phyloP scores from a whole-genome alignment of 2,329 filamentous ascomycete genomes.

The Exophiala oligosperma region DNA sequence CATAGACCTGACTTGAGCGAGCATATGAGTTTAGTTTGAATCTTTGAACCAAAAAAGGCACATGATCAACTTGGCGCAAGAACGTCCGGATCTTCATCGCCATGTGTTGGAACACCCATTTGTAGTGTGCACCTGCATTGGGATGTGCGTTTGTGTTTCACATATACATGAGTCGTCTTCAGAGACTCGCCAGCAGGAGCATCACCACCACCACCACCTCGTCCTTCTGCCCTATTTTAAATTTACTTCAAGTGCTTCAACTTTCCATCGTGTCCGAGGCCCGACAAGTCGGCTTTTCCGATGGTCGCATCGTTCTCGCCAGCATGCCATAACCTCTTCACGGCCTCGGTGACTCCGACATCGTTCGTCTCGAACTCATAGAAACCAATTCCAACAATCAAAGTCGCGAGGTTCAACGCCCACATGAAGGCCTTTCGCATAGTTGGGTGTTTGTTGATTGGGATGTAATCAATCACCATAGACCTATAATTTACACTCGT shows the following conservation, averaged over 20 bases:
- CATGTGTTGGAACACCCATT: neutral
- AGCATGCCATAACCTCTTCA: conserved; percentile 88
- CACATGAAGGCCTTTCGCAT: conserved; percentile 69
- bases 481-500: conserved; percentile 44
- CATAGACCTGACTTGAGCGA: too few relatives aligned
- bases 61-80: too few relatives aligned
- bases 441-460: conserved; percentile 67
- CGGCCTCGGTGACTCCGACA: conserved; percentile 85
- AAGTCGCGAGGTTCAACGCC: conserved; percentile 75
- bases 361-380: conserved; percentile 99
- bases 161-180: neutral
- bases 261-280: conserved; percentile 25
- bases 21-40: too few relatives aligned
- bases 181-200: neutral
- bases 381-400: conserved; percentile 79
- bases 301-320: conserved; percentile 38
- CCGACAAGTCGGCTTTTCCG: conserved; percentile 19
- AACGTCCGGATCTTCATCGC: too few relatives aligned
- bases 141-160: neutral
- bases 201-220: neutral
- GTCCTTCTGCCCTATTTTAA: too few relatives aligned
- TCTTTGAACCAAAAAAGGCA: too few relatives aligned
- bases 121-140: neutral
- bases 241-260: conserved; percentile 22
- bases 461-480: conserved; percentile 89